phyloP scores from a whole-genome alignment of 2,329 filamentous ascomycete genomes.

The Fusarium metavorans region DNA sequence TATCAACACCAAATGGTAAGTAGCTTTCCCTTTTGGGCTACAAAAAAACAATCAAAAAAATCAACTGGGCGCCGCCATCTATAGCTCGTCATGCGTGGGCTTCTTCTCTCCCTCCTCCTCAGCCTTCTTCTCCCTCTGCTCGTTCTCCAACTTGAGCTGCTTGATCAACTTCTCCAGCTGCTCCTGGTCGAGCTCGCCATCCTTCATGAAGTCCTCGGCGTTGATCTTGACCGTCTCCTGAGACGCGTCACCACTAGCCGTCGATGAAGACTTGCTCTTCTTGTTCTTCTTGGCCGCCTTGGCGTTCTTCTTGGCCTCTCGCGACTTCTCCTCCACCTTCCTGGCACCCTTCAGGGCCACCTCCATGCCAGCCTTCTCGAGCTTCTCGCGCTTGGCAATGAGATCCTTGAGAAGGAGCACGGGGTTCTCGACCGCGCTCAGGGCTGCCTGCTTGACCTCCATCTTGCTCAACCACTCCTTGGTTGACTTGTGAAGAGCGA shows the following conservation, averaged over 20 bases:
- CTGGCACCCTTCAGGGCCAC: slow-evolving; percentile 77
- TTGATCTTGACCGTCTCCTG: slow-evolving; percentile 58
- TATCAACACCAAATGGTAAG: slow-evolving; percentile 19
- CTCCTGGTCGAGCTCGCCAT: slow-evolving; percentile 46
- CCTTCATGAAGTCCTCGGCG: slow-evolving; percentile 60
- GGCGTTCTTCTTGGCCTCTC: slow-evolving; percentile 60
- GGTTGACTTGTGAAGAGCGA: slow-evolving; percentile 71
- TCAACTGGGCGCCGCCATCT: slow-evolving; percentile 32
- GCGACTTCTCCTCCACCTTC: slow-evolving; percentile 63
- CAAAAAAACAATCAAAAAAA: slow-evolving; percentile 17
- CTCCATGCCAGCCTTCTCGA: slow-evolving; percentile 78
- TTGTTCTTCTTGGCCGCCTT: slow-evolving; percentile 53
- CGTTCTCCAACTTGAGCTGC: slow-evolving; percentile 38
- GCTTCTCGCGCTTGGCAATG: slow-evolving; percentile 73
- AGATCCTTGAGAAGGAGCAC: slow-evolving; percentile 80
- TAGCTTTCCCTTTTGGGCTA: slow-evolving; percentile 22
- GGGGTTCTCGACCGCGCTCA: slow-evolving; percentile 78
- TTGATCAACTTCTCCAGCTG: slow-evolving; percentile 45
- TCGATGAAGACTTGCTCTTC: slow-evolving; percentile 48
- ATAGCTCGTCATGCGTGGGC: slow-evolving; percentile 52
- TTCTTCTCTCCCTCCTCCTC: slow-evolving; percentile 36
- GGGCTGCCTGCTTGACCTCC: slow-evolving; percentile 76
- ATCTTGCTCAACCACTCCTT: slow-evolving; percentile 81
- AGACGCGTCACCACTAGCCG: slow-evolving; percentile 49
- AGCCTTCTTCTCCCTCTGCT: slow-evolving; percentile 36